A percentile compares a stretch with the other conserved stretches of the same genome.
phyloP scores from a whole-genome alignment of 2,329 filamentous ascomycete species.

The Phialophora chinensis region DNA sequence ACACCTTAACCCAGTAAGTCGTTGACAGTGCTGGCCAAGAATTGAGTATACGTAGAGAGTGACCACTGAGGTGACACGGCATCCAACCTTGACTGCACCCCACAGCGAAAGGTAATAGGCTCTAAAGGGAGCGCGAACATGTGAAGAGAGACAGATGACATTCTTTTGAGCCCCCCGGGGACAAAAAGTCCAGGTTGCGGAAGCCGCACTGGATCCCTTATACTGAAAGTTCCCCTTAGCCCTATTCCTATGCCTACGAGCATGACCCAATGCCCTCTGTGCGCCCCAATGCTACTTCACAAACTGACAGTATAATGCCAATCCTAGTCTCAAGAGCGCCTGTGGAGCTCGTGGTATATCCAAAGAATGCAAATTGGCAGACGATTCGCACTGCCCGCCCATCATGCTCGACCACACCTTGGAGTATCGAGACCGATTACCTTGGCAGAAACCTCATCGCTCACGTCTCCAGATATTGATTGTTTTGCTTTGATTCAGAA shows the following conservation, averaged over 20 bases:
- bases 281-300: neutral
- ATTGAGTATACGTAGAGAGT: too few relatives aligned
- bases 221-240: neutral
- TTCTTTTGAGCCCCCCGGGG: neutral
- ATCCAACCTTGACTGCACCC: too few relatives aligned
- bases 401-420: neutral
- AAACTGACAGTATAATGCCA: neutral
- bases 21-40: too few relatives aligned
- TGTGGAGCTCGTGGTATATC: neutral
- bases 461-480: neutral
- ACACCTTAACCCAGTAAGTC: too few relatives aligned
- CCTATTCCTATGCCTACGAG: neutral
- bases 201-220: neutral
- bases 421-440: neutral
- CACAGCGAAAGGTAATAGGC: too few relatives aligned
- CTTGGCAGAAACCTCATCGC: neutral
- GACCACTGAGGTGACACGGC: too few relatives aligned
- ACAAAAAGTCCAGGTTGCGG: neutral
- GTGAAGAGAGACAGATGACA: neutral
- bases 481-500: neutral
- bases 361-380: neutral
- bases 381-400: neutral
- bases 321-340: neutral
- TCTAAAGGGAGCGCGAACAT: neutral
- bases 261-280: neutral